A percentile compares a stretch with the other conserved stretches of the same genome.
Conservation (phyloP, 2,329 filamentous ascomycete species). For the Ampelomyces quisqualis region DNA sequence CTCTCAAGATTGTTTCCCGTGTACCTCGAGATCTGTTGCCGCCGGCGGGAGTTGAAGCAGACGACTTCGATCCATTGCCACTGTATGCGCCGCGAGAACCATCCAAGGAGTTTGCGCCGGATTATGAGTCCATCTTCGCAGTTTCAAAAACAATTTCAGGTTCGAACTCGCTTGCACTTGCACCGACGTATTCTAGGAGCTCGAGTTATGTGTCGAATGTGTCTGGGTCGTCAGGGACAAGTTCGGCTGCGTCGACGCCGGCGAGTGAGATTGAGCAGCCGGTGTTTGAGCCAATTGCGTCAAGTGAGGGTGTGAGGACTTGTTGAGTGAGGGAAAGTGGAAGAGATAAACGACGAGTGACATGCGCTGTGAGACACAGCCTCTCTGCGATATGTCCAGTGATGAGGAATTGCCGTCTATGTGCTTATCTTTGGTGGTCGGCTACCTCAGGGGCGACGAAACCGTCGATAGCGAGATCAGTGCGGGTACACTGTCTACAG, state of each 20-base stretch:
- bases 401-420: too few relatives aligned
- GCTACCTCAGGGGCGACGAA: too few relatives aligned
- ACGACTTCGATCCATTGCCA: conserved; percentile 33
- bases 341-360: too few relatives aligned
- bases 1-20: conserved; percentile 36
- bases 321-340: background rate
- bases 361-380: too few relatives aligned
- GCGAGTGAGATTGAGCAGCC: conserved; percentile 13
- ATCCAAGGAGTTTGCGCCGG: conserved; percentile 32
- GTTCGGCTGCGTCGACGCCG: conserved; percentile 13
- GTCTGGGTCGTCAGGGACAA: conserved; percentile 8
- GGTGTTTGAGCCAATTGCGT: background rate
- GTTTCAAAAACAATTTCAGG: conserved; percentile 21
- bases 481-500: too few relatives aligned
- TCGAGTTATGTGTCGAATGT: conserved; percentile 12
- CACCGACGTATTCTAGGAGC: conserved; percentile 16
- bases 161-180: conserved; percentile 12
- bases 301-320: background rate
- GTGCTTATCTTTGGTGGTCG: too few relatives aligned
- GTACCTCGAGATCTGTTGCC: conserved; percentile 13
- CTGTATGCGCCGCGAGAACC: conserved; percentile 33
- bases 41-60: conserved; percentile 17
- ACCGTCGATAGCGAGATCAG: too few relatives aligned
- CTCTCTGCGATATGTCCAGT: too few relatives aligned
- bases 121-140: conserved; percentile 33